Percentiles rank a stretch among this genome's conserved stretches.
Conservation (phyloP, 2,329 filamentous ascomycete species). For the Fusarium torreyae region DNA sequence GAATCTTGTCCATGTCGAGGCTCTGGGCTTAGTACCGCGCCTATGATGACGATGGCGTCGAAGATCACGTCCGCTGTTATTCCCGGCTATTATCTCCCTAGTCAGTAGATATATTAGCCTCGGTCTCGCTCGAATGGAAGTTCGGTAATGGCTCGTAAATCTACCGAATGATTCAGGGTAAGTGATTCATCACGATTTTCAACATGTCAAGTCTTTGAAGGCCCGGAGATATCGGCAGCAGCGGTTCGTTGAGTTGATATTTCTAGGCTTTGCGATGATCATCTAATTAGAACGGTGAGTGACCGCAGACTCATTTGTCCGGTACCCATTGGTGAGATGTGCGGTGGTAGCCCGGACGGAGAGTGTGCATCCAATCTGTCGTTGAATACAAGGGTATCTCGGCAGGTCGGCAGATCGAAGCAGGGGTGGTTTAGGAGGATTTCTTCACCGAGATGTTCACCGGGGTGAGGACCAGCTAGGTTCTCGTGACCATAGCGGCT, state of each 20-base stretch:
- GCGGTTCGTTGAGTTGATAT: neutral
- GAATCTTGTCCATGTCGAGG: conserved; percentile 17
- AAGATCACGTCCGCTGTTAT: conserved; percentile 30
- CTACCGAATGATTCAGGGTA: conserved; percentile 9
- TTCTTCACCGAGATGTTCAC: conserved; percentile 25
- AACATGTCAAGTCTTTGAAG: neutral
- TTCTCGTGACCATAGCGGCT: conserved; percentile 26
- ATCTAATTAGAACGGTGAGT: neutral
- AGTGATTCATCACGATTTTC: neutral
- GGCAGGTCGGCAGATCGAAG: conserved; percentile 35
- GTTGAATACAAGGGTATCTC: conserved; percentile 26
- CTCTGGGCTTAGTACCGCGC: conserved; percentile 7
- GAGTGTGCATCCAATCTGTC: conserved; percentile 14
- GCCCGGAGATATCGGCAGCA: conserved; percentile 25
- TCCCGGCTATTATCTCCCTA: conserved; percentile 32
- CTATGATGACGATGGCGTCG: conserved; percentile 30
- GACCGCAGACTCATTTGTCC: conserved; percentile 17
- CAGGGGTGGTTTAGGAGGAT: conserved; percentile 7
- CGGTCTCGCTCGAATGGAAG: conserved; percentile 41
- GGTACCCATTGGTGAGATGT: conserved; percentile 18
- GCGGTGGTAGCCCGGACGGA: conserved; percentile 14
- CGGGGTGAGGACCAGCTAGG: conserved; percentile 8
- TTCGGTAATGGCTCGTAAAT: conserved; percentile 23
- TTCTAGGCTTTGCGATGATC: neutral
- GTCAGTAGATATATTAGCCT: conserved; percentile 17